Conservation (phyloP, 257 asterid species). For the Nicotiana attenuata region DNA sequence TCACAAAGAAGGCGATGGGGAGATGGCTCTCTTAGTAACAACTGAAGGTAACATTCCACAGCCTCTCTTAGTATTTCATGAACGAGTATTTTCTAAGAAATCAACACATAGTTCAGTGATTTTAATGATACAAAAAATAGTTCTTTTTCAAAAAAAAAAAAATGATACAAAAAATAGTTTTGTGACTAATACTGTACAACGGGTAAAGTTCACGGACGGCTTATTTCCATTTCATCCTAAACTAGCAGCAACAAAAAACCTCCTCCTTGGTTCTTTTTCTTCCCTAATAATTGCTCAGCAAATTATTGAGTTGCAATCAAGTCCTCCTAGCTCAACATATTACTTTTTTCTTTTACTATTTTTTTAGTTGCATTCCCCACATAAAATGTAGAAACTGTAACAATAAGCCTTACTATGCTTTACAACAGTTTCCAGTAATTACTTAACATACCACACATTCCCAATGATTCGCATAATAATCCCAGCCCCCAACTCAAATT, state of each 20-base stretch:
- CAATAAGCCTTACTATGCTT: neutral
- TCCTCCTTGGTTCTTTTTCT: neutral
- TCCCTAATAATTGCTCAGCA: neutral
- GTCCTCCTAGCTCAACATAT: neutral
- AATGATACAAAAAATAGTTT: no score
- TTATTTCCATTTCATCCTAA: neutral
- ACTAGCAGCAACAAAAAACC: neutral
- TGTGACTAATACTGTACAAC: no score
- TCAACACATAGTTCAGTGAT: no score
- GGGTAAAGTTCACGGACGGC: no score
- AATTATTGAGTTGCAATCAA: neutral
- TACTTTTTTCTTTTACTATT: neutral
- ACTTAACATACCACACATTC: neutral
- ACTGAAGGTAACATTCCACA: neutral
- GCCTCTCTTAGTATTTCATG: neutral
- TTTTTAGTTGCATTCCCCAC: neutral
- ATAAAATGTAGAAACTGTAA: neutral
- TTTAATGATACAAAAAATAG: no score
- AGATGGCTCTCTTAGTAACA: neutral
- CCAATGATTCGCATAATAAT: neutral
- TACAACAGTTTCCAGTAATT: neutral
- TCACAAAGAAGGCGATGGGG: neutral
- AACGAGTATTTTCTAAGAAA: neutral
- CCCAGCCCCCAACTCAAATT: neutral
- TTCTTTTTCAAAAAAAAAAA: no score